A percentile compares a stretch with the other conserved stretches of the same genome.
Evolutionary conservation across 208 protist species (phyloP).

Genomic region (Crithidia expoeki): DNA sequence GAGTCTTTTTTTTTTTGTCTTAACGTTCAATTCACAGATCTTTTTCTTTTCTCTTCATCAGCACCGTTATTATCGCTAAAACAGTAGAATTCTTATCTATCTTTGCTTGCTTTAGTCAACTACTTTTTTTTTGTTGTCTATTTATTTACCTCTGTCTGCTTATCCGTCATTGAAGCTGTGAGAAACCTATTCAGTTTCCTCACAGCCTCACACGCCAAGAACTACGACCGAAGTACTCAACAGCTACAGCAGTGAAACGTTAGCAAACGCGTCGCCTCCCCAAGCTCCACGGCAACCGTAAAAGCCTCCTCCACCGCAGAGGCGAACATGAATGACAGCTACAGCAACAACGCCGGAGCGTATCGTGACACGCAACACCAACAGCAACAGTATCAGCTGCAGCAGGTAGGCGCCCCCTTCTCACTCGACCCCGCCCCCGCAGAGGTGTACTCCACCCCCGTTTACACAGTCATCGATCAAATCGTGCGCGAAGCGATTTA

Average conservation of each 20-base stretch:
- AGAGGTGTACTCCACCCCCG: conserved; percentile 4
- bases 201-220: background rate
- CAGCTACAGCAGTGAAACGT: conserved; percentile 3
- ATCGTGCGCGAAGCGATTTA: conserved; percentile 5
- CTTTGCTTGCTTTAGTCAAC: background rate
- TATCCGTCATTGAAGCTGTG: no score
- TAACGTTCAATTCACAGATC: background rate
- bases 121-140: background rate
- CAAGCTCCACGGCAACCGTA: background rate
- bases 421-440: conserved; percentile 7
- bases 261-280: background rate
- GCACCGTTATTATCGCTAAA: background rate
- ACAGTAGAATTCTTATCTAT: conserved; percentile 1
- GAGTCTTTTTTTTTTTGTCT: background rate
- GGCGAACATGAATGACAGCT: conserved; percentile 13
- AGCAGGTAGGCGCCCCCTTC: conserved; percentile 1
- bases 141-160: background rate
- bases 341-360: conserved; percentile 7
- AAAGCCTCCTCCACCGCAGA: background rate
- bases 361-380: background rate
- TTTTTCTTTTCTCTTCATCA: background rate
- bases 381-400: conserved; percentile 1
- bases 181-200: no score
- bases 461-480: conserved; percentile 5
- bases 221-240: background rate